phyloP scores from a whole-genome alignment of 2,329 filamentous ascomycete genomes.

The Parafenestella ontariensis region DNA sequence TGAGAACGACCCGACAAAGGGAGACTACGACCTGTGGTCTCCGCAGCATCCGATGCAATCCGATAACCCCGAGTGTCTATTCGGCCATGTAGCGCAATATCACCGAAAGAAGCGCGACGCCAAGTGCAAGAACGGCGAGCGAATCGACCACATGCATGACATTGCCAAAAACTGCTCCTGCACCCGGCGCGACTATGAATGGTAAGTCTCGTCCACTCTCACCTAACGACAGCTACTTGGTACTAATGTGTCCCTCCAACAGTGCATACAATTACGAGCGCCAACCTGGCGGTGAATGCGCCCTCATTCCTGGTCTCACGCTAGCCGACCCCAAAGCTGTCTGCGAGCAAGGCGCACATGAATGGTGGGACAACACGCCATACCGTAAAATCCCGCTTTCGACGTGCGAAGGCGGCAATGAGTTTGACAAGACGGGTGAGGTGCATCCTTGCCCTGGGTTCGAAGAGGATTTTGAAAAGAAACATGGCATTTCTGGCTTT shows the following conservation, averaged over 20 bases:
- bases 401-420: constrained; percentile 78
- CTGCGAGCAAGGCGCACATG: constrained; percentile 72
- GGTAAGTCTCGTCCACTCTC: constrained; percentile 62
- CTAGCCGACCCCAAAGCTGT: constrained; percentile 66
- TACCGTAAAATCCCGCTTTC: constrained; percentile 90
- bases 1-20: constrained; percentile 64
- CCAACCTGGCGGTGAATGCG: constrained; percentile 77
- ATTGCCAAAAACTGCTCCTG: constrained; percentile 81
- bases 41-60: constrained; percentile 83
- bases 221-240: background rate
- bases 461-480: constrained; percentile 81
- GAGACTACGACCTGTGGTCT: constrained; percentile 86
- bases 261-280: constrained; percentile 95
- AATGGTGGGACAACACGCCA: constrained; percentile 85
- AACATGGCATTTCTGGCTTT: constrained; percentile 71
- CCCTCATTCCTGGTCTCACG: constrained; percentile 74
- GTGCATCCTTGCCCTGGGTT: constrained; percentile 75
- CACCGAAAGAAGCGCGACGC: constrained; percentile 84
- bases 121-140: constrained; percentile 82
- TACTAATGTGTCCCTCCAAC: constrained; percentile 17
- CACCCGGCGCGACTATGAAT: constrained; percentile 87
- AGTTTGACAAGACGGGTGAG: constrained; percentile 72
- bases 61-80: constrained; percentile 80
- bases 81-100: constrained; percentile 89
- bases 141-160: constrained; percentile 69